A percentile compares a stretch with the other conserved stretches of the same genome.
phyloP scores from a whole-genome alignment of 805 yeast genomes.

The Kluyveromyces starmeri region DNA sequence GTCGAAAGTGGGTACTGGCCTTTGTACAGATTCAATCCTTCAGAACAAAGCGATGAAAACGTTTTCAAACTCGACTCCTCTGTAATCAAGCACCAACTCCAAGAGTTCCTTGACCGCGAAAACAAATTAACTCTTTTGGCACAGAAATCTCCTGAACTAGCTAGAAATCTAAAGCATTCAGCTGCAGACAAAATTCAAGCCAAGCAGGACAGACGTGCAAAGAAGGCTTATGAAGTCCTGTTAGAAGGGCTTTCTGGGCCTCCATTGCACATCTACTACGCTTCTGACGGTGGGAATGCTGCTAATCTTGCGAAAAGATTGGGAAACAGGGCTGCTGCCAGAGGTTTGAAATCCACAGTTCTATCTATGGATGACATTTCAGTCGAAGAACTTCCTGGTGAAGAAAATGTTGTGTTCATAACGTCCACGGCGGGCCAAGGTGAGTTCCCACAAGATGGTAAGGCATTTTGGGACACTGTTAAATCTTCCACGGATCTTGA shows the following conservation, averaged over 20 bases:
- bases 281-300: constrained; percentile 90
- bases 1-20: constrained; percentile 98
- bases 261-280: constrained; percentile 76
- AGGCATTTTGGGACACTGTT: constrained; percentile 66
- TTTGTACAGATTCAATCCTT: constrained; percentile 76
- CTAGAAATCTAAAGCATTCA: constrained; percentile 58
- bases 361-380: constrained; percentile 58
- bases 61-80: constrained; percentile 78
- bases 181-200: constrained; percentile 53
- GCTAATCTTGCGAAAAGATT: constrained; percentile 72
- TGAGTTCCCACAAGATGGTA: constrained; percentile 75
- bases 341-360: constrained; percentile 53
- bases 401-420: constrained; percentile 56
- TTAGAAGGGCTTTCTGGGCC: constrained; percentile 89
- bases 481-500: constrained; percentile 57
- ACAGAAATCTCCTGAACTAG: constrained; percentile 59
- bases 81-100: constrained; percentile 63
- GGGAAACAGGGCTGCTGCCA: constrained; percentile 66
- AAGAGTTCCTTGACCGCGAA: constrained; percentile 79
- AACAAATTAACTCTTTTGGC: constrained; percentile 76
- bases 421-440: constrained; percentile 97
- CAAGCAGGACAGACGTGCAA: constrained; percentile 58
- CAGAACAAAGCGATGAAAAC: constrained; percentile 39
- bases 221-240: constrained; percentile 65
- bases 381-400: constrained; percentile 59